Base-by-base conservation (phyloP, 371 early-diverging fungal species). In the Umbelopsis sp. region DNA sequence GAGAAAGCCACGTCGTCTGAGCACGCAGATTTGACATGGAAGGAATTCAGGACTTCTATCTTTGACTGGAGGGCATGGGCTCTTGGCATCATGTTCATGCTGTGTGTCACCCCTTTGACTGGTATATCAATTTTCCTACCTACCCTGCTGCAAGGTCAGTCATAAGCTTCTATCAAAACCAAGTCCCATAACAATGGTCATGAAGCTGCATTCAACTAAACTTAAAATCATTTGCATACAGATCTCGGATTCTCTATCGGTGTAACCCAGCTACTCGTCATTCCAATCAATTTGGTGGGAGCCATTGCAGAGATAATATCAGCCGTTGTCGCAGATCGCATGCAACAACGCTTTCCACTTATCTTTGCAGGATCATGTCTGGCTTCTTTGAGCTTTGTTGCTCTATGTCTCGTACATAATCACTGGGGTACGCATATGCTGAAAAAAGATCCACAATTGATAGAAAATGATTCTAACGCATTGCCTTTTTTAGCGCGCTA, bases 1-100 rank as follows among this genome's bases (percentile, higher is more conserved):
- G 48, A 53, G 50, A 70, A 70, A 24, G 62, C 68, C 18, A 41
- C 57, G 9, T 11, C 16, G 5, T 24, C 63, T 22, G 20, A 45
- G 3, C 50, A 63, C 3, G 41, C 24, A 37, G n/a, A 50, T 4
- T 50, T 74, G 8, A 66, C 72, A 10, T 38, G 65, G 64, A 50
- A 38, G 16, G 65, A 64, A 4, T 46, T 81, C 12, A 11, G 48
- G 18, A 62, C 29, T 1, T 72, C 74, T 1, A 46, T 71, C 16
- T 48, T 63, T 2, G 71, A 76, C 44, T 76, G 76, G 76, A 76
- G 72, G 51, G 63, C 65, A 0, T 76, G 71, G 69, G 8, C 63
- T 3, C 70, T 76, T 35, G 70, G 70, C 0, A 3, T 69, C 10
- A 9, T 57, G 35, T 29, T 57, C 7, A 32, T 57, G 32, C 35